A percentile compares a stretch with the other conserved stretches of the same genome.
phyloP scores from a whole-genome alignment of 2,329 filamentous ascomycete species.

The Sphaerostilbella broomeana region DNA sequence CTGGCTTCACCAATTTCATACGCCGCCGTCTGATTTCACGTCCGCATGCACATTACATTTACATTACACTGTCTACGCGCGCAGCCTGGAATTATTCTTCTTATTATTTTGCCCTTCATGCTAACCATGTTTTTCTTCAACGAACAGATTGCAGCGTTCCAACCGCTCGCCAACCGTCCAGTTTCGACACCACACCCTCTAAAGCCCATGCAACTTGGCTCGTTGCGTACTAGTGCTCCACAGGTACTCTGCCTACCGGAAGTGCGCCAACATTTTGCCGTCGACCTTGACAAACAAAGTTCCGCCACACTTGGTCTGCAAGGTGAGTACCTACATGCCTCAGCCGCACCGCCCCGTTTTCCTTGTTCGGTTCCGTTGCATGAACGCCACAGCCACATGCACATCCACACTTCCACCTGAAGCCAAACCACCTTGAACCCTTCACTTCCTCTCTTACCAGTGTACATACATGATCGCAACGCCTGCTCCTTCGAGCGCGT shows the following conservation, averaged over 20 bases:
- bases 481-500: no score
- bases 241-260: not conserved
- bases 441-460: no score
- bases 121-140: not conserved
- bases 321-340: slow-evolving; percentile 21
- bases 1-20: slow-evolving; percentile 1
- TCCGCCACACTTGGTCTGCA: slow-evolving; percentile 15
- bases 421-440: slow-evolving; percentile 14
- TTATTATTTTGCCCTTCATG: not conserved
- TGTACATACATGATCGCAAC: no score
- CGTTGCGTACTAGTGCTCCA: slow-evolving; percentile 11
- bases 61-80: no score
- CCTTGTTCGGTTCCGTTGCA: slow-evolving; percentile 15
- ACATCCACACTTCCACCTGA: no score
- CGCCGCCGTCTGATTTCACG: not conserved
- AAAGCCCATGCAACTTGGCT: slow-evolving; percentile 10
- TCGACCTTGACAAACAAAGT: slow-evolving; percentile 15
- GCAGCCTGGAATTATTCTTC: no score
- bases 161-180: not conserved
- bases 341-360: slow-evolving; percentile 15
- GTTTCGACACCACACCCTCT: slow-evolving; percentile 3
- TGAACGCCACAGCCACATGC: slow-evolving; percentile 16
- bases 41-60: no score
- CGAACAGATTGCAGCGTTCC: not conserved
- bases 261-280: slow-evolving; percentile 11